phyloP scores from a whole-genome alignment of 139 green algal species.

The Picochlorum sp. region DNA sequence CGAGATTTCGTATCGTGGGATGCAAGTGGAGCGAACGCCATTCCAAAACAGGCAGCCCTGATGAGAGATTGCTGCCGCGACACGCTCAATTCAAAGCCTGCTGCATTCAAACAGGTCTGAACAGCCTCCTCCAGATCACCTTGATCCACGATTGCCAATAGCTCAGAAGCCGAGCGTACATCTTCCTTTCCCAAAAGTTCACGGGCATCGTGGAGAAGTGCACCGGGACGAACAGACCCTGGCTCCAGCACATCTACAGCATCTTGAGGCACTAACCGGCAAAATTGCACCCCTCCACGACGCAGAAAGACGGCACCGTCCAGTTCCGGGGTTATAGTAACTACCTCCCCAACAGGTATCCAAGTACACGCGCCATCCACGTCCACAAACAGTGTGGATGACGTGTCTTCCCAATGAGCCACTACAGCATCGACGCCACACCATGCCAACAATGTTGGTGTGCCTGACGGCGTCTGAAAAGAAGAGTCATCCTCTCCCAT shows the following conservation, averaged over 20 bases:
- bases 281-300: constrained; percentile 37
- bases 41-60: constrained; percentile 57
- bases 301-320: constrained; percentile 69
- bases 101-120: constrained; percentile 47
- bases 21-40: constrained; percentile 44
- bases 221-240: constrained; percentile 32
- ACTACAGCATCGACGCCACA: constrained; percentile 73
- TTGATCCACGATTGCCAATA: constrained; percentile 38
- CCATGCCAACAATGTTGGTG: constrained; percentile 64
- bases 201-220: constrained; percentile 69
- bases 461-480: constrained; percentile 28
- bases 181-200: constrained; percentile 65
- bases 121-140: constrained; percentile 45
- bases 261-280: constrained; percentile 49
- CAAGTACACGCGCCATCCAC: constrained; percentile 16
- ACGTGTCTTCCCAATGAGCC: constrained; percentile 51
- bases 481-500: background rate
- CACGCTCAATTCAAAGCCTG: constrained; percentile 33
- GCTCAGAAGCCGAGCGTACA: constrained; percentile 35
- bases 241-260: constrained; percentile 28
- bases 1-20: background rate
- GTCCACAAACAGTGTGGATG: constrained; percentile 30
- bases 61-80: constrained; percentile 17
- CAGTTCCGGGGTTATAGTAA: constrained; percentile 32
- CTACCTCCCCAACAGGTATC: constrained; percentile 8